phyloP scores from a whole-genome alignment of 1,284 basidiomycete genomes.

The Ceratobasidium sp. region DNA sequence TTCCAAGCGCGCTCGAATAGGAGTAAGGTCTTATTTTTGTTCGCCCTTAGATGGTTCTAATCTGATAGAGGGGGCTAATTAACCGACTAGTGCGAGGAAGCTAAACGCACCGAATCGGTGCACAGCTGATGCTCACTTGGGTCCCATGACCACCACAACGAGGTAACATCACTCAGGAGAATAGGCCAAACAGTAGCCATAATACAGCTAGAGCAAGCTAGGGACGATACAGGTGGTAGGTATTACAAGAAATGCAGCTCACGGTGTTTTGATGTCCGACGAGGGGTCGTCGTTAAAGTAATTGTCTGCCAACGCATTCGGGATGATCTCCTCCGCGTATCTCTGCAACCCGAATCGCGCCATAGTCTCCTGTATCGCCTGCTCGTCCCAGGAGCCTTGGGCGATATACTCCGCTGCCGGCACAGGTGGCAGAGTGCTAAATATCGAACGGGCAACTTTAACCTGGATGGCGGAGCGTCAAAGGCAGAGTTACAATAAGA shows the following conservation, averaged over 20 bases:
- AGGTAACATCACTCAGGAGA: too few relatives aligned
- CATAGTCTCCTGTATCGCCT: constrained; percentile 34
- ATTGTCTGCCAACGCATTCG: constrained; percentile 24
- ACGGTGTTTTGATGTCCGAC: too few relatives aligned
- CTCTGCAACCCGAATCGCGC: constrained; percentile 17
- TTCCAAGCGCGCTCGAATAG: too few relatives aligned
- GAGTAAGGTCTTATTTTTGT: too few relatives aligned
- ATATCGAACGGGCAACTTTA: constrained; percentile 52
- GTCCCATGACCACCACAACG: too few relatives aligned
- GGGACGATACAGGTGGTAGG: neutral
- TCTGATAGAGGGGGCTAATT: too few relatives aligned
- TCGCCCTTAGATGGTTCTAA: too few relatives aligned
- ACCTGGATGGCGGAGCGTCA: constrained; percentile 46
- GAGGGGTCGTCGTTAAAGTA: constrained; percentile 17
- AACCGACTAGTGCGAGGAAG: too few relatives aligned
- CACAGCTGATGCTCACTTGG: too few relatives aligned
- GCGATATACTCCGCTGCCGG: constrained; percentile 33
- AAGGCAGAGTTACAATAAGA: neutral
- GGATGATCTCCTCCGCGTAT: constrained; percentile 29
- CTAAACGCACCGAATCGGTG: too few relatives aligned
- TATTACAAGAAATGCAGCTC: too few relatives aligned
- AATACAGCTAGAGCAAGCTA: neutral
- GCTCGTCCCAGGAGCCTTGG: constrained; percentile 29
- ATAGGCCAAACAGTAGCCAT: too few relatives aligned
- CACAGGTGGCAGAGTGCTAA: constrained; percentile 52